phyloP scores from a whole-genome alignment of 805 yeast species.

The Metschnikowia dekortorum region DNA sequence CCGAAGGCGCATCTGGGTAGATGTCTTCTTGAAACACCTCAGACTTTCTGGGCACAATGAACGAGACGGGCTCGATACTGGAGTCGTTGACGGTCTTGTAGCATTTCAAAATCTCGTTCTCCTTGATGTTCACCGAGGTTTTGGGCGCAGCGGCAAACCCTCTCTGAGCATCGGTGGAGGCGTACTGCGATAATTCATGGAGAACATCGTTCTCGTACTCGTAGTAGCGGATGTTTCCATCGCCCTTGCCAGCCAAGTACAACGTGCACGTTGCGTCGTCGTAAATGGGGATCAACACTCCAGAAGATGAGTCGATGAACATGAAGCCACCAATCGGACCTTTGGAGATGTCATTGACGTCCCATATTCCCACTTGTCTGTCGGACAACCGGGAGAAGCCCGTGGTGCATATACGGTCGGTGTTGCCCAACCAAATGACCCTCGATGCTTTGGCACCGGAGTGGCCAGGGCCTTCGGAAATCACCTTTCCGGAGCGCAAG shows the following conservation, averaged over 20 bases:
- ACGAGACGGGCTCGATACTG: slow-evolving; percentile 84
- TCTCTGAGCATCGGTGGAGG: slow-evolving; percentile 89
- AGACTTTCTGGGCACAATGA: slow-evolving; percentile 89
- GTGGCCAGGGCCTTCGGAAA: slow-evolving; percentile 86
- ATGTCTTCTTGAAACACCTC: slow-evolving; percentile 92
- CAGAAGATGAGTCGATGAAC: slow-evolving; percentile 84
- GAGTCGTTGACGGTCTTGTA: slow-evolving; percentile 87
- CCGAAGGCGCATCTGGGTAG: slow-evolving; percentile 86
- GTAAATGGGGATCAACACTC: slow-evolving; percentile 86
- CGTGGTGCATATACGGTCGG: slow-evolving; percentile 83
- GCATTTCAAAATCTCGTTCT: slow-evolving; percentile 77
- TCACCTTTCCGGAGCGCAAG: slow-evolving; percentile 63
- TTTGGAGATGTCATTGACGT: slow-evolving; percentile 60
- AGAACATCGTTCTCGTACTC: slow-evolving; percentile 85
- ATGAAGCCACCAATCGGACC: slow-evolving; percentile 92
- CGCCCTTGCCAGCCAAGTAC: slow-evolving; percentile 95
- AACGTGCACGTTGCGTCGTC: slow-evolving; percentile 78
- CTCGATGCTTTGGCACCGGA: slow-evolving; percentile 89
- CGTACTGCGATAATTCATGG: slow-evolving; percentile 80
- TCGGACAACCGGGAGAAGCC: slow-evolving; percentile 92
- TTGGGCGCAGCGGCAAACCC: slow-evolving; percentile 92
- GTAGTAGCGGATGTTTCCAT: slow-evolving; percentile 92
- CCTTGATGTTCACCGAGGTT: slow-evolving; percentile 68
- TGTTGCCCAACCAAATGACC: slow-evolving; percentile 85
- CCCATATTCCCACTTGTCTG: slow-evolving; percentile 95